phyloP scores from a whole-genome alignment of 2,329 filamentous ascomycete genomes.

The Cercospora sp. region DNA sequence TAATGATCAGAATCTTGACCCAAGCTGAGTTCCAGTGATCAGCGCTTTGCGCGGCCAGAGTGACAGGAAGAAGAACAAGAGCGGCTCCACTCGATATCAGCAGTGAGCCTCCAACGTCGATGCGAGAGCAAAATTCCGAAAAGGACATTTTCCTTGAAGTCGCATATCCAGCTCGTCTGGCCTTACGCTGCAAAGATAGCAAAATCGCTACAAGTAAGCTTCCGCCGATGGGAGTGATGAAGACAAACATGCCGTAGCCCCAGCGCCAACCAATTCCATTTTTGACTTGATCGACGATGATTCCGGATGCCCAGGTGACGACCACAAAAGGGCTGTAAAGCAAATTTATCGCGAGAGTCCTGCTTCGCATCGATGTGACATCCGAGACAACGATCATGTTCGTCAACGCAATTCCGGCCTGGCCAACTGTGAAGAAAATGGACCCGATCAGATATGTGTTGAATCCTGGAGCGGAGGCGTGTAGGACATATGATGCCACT shows the following conservation, averaged over 20 bases:
- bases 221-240: conserved; percentile 45
- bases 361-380: conserved; percentile 44
- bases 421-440: conserved; percentile 42
- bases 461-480: conserved; percentile 41
- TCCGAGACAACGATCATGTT: conserved; percentile 47
- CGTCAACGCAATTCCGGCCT: conserved; percentile 45
- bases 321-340: conserved; percentile 45
- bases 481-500: conserved; percentile 43
- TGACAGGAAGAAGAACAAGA: conserved; percentile 51
- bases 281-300: conserved; percentile 45
- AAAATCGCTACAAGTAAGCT: conserved; percentile 43
- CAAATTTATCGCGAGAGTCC: conserved; percentile 43
- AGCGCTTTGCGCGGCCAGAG: conserved; percentile 45
- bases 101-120: conserved; percentile 44
- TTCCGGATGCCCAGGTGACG: conserved; percentile 44
- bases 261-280: conserved; percentile 47
- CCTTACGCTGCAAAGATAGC: conserved; percentile 41
- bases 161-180: conserved; percentile 35
- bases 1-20: conserved; percentile 47
- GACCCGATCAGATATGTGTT: conserved; percentile 42
- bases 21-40: conserved; percentile 48
- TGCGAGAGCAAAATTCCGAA: conserved; percentile 40
- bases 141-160: conserved; percentile 32
- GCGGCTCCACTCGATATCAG: conserved; percentile 53
- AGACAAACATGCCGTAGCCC: conserved; percentile 49